Conservation (phyloP, 139 green algal genomes). For the Pleodorina starrii region DNA sequence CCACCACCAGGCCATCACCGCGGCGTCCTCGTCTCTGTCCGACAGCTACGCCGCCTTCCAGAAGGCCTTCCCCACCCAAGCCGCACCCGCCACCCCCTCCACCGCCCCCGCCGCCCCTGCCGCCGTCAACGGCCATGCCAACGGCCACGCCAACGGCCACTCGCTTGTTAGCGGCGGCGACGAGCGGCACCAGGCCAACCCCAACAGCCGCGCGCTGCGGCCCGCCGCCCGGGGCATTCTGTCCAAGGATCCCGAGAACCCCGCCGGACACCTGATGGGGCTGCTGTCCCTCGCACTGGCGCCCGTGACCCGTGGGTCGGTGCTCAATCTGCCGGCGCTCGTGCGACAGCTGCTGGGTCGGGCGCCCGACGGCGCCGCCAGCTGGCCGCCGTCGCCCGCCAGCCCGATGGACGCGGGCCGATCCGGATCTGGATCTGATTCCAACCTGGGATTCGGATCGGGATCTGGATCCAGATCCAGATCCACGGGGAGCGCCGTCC, state of each 20-base stretch:
- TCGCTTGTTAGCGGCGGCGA: no score
- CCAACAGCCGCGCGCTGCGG: background rate
- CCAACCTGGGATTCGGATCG: background rate
- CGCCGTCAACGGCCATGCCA: background rate
- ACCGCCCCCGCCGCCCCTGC: background rate
- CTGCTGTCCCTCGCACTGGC: background rate
- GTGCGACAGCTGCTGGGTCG: slow-evolving; percentile 16
- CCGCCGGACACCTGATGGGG: background rate
- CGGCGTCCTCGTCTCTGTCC: background rate
- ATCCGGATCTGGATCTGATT: background rate
- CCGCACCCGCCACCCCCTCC: background rate
- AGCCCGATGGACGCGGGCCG: background rate
- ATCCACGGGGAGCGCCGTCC: background rate
- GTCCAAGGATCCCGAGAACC: slow-evolving; percentile 14
- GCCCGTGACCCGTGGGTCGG: background rate
- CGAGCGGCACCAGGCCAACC: no score
- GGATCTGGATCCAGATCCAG: background rate
- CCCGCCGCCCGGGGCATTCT: background rate
- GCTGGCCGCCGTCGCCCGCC: background rate
- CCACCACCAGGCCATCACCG: no score
- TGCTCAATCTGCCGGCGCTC: slow-evolving; percentile 17
- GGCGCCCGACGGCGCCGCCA: background rate
- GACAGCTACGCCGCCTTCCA: slow-evolving; percentile 4
- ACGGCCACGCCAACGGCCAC: background rate
- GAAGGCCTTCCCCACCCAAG: slow-evolving; percentile 8